Evolutionary conservation across 192 early-diverging fungal species (phyloP), one percentile per base, ranked within the genome.

Genomic region (Podila epicladia): DNA sequence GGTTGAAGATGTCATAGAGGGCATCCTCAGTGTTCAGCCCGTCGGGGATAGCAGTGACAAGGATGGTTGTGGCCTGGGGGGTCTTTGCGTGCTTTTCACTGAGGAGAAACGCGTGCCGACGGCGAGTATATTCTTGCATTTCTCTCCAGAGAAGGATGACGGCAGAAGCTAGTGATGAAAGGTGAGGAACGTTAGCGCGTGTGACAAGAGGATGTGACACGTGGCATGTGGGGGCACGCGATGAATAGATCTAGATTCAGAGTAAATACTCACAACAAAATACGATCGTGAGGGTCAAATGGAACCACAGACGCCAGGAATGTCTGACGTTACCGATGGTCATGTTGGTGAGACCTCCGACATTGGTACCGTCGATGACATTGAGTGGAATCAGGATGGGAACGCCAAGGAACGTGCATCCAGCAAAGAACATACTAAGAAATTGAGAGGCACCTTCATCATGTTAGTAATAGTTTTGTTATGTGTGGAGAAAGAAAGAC

Each of bases 331-430:
- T 97, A 61, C 89, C 92, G 28, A 95, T 90, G 1, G 92, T 91
- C 67, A 94, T 71, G 29, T 75, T 58, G 55, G 88, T 75, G 15
- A 95, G 82, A 7, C 94, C 95, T 1, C 32, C 28, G 13, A 73
- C 35, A 9, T 72, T 63, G 22, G 62, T 49, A 5, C 91, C 86
- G 19, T 89, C 86, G n/a, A 85, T 69, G 5, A 85, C 80, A 67
- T 96, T 94, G 13, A 95, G 61, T 15, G 96, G 95, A 19, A 96
- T 73, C 12, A 97, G 82, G 24, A 92, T 83, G 0, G 80, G 85
- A 6, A 88, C 65, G 4, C 88, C 87, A 7, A 94, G 55, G 0
- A 94, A 32, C 6, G 87, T 77, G 64, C 92, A 87, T 7, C 85
- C 69, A 19, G 63, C 37, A 76, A 96, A 96, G 50, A 94, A 78